Percentiles rank a stretch among this genome's conserved stretches.
These are phyloP conservation scores for Neurospora intermedia DNA, from an alignment of 495 filamentous ascomycete genomes.

Conservation along the genomic window DNA sequence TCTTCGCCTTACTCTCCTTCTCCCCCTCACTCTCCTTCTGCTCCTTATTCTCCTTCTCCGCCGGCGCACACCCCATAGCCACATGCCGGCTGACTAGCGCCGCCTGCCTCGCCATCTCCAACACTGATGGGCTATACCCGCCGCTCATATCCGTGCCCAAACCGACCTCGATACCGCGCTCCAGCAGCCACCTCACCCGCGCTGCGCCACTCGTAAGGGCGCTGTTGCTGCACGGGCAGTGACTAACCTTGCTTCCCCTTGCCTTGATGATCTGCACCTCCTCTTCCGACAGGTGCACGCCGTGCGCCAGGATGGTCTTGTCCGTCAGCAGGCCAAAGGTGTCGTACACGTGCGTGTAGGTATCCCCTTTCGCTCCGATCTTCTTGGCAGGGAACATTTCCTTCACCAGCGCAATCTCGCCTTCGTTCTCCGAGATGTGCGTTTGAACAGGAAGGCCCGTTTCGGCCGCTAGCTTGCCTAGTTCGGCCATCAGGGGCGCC, in stretches of 20 bases:
- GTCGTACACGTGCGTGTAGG: slow-evolving; percentile 78
- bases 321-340: slow-evolving; percentile 51
- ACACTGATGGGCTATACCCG: slow-evolving; percentile 67
- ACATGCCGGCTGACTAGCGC: slow-evolving; percentile 60
- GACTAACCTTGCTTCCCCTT: slow-evolving; percentile 55
- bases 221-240: slow-evolving; percentile 82
- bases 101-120: slow-evolving; percentile 72
- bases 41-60: not conserved
- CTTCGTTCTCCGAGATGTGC: slow-evolving; percentile 77
- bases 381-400: slow-evolving; percentile 49
- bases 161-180: slow-evolving; percentile 65
- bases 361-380: slow-evolving; percentile 24
- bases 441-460: slow-evolving; percentile 65
- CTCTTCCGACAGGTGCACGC: slow-evolving; percentile 54
- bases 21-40: too few species aligned
- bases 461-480: slow-evolving; percentile 53
- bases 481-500: slow-evolving; percentile 40
- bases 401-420: slow-evolving; percentile 60
- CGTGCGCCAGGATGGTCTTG: slow-evolving; percentile 79
- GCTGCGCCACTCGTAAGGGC: slow-evolving; percentile 66
- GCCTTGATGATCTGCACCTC: slow-evolving; percentile 54
- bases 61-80: slow-evolving; percentile 30
- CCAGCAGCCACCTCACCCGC: slow-evolving; percentile 59
- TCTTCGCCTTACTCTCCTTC: too few species aligned
- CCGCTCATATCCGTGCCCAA: slow-evolving; percentile 86